Base-by-base conservation (phyloP, 2,329 filamentous ascomycete genomes). In the Chaetomiaceae sp. region DNA sequence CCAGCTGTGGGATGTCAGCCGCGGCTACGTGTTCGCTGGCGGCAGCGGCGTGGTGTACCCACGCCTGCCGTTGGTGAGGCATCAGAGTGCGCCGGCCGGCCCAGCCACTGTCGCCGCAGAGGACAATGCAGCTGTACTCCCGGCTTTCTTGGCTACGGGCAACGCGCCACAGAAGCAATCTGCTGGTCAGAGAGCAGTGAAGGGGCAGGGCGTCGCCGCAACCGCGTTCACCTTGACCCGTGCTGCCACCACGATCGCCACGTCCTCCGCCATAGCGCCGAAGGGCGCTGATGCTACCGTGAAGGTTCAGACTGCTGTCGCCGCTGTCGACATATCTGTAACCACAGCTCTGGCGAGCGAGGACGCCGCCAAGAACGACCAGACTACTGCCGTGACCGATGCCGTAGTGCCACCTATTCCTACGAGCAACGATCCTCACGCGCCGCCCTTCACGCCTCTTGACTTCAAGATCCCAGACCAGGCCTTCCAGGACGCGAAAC, bases 391-490 rank as follows among this genome's bases (percentile, higher is more conserved):
- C 11, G n/a, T 12, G 10, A 9, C 24, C 10, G 34, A 24, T 7
- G 3, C 35, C 2, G 10, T 6, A n/a, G 29, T 38, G 14, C 33
- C 47, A 8, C 3, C 33, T 15, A 32, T 38, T 17, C 35, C 35
- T 10, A 36, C 34, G 33, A 49, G 51, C 14, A 14, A 41, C 2
- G 30, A 36, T 10, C 50, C 60, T 4, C 50, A 61, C 6, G 48
- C 59, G 5, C 65, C 66, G 6, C 70, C 72, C 0, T 55, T 61
- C 27, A 66, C 68, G 3, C 58, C 60, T 1, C 59, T 73, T 6
- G 60, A 68, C 1, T 79, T 68, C 59, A 71, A 73, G 48, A 73
- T 80, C 36, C 62, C 67, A 2, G 59, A 68, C 24, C 63, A 72
- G 3, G 48, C 67, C 17, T 78, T 78, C 50, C 59, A 65, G 4